Evolutionary conservation across 306 rosid species (phyloP).

Genomic region (Castanopsis chinensis): DNA sequence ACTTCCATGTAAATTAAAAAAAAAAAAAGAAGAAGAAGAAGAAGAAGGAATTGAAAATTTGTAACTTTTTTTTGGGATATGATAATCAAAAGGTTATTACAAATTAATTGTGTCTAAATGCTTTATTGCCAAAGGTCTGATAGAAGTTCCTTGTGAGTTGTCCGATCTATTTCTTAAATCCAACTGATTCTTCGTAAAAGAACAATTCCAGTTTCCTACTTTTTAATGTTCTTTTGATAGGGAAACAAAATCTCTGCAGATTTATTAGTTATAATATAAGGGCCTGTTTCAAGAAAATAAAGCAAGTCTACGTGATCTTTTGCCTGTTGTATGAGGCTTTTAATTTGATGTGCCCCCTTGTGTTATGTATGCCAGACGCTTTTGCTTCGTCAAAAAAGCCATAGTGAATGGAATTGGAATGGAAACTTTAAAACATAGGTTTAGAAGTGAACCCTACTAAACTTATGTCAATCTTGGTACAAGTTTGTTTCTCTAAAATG

Average conservation of each 20-base stretch:
- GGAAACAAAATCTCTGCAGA: too few relatives aligned
- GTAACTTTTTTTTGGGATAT: background rate
- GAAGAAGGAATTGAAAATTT: background rate
- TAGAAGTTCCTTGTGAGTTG: background rate
- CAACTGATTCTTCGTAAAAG: background rate
- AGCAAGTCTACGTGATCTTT: slow-evolving; percentile 22
- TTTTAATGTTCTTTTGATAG: too few relatives aligned
- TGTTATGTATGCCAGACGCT: too few relatives aligned
- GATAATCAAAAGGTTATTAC: background rate
- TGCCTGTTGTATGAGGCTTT: slow-evolving; percentile 26
- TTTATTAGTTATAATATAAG: too few relatives aligned
- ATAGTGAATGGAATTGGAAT: too few relatives aligned
- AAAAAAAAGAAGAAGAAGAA: background rate
- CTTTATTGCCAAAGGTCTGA: background rate
- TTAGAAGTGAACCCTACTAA: too few relatives aligned
- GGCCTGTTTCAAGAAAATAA: slow-evolving; percentile 18
- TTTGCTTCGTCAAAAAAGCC: too few relatives aligned
- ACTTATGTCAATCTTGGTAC: too few relatives aligned
- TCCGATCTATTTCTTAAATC: background rate
- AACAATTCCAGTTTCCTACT: background rate
- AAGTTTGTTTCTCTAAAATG: too few relatives aligned
- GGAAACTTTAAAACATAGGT: too few relatives aligned
- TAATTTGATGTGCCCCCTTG: too few relatives aligned
- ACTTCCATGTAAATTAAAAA: background rate
- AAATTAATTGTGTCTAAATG: background rate